These are phyloP conservation scores for Colletotrichum liriopes DNA, from an alignment of 2,329 filamentous ascomycete genomes.

Conservation along the genomic window DNA sequence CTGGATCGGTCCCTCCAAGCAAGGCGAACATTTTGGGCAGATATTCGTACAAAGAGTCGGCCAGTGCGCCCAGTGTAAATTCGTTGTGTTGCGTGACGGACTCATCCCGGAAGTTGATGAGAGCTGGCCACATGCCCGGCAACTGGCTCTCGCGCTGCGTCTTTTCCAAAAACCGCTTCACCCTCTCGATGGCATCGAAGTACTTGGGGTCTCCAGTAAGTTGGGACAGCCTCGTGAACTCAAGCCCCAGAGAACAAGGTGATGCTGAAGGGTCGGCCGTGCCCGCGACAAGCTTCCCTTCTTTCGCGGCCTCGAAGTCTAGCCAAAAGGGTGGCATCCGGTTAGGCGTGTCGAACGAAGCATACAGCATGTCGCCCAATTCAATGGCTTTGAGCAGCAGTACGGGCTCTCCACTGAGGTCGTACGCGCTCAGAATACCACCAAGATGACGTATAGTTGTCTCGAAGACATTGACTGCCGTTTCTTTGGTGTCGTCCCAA, in stretches of 20 bases:
- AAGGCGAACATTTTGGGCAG: conserved; percentile 66
- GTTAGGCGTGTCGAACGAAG: conserved; percentile 78
- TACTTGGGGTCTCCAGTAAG: conserved; percentile 81
- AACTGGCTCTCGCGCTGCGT: conserved; percentile 78
- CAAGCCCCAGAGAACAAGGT: conserved; percentile 78
- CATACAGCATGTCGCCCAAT: conserved; percentile 75
- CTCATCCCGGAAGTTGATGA: conserved; percentile 72
- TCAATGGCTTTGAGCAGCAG: conserved; percentile 75
- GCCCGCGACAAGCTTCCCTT: conserved; percentile 32
- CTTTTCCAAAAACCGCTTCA: conserved; percentile 77
- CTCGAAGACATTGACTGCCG: conserved; percentile 74
- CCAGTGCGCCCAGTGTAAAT: conserved; percentile 58
- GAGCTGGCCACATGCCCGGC: conserved; percentile 82
- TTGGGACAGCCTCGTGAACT: conserved; percentile 82
- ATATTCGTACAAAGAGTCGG: conserved; percentile 61
- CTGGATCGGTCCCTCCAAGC: conserved; percentile 68
- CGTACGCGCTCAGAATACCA: conserved; percentile 78
- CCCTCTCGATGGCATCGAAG: conserved; percentile 78
- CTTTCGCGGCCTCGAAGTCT: conserved; percentile 37
- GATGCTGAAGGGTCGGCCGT: conserved; percentile 60
- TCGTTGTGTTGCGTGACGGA: conserved; percentile 50
- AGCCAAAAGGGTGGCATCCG: conserved; percentile 67
- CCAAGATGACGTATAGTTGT: conserved; percentile 81
- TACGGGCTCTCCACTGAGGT: conserved; percentile 70
- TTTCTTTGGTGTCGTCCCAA: conserved; percentile 63